Evolutionary conservation across 2,329 filamentous ascomycete species (phyloP).

Genomic region (Corinectria fuckeliana): DNA sequence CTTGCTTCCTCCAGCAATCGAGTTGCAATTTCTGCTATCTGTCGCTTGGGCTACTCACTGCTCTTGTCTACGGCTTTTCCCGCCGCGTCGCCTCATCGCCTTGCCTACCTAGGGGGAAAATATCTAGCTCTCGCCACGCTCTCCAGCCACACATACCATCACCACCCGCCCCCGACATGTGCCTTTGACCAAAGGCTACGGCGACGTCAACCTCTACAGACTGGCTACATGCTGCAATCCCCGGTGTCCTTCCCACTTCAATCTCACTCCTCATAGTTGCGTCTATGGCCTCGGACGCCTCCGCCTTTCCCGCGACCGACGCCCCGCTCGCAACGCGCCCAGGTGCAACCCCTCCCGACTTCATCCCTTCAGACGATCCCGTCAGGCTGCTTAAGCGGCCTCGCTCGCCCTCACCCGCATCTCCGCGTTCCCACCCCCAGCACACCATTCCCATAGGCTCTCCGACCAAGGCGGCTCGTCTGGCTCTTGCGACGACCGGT

Average conservation of each 20-base stretch:
- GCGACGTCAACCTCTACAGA: constrained; percentile 32
- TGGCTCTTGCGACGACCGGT: constrained; percentile 51
- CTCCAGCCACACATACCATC: constrained; percentile 50
- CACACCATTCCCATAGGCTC: constrained; percentile 51
- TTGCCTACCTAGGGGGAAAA: constrained; percentile 34
- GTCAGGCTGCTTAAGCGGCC: constrained; percentile 52
- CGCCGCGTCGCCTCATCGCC: constrained; percentile 25
- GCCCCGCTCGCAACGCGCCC: constrained; percentile 50
- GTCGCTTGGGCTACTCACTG: constrained; percentile 31
- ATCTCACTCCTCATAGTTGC: constrained; percentile 32
- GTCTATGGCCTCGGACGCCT: constrained; percentile 62
- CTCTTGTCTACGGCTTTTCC: constrained; percentile 31
- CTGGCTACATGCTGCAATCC: constrained; percentile 32
- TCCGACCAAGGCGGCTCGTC: constrained; percentile 61
- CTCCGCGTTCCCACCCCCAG: constrained; percentile 42
- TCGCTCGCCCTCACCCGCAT: constrained; percentile 55
- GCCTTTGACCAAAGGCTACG: constrained; percentile 38
- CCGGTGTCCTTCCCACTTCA: constrained; percentile 22
- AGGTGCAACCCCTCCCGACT: constrained; percentile 44
- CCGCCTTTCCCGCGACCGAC: constrained; percentile 60
- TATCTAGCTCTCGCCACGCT: constrained; percentile 52
- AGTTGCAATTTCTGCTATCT: constrained; percentile 32
- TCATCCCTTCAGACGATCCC: constrained; percentile 49
- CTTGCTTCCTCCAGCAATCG: constrained; percentile 23
- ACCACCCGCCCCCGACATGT: constrained; percentile 46